Percentiles rank a stretch among this genome's conserved stretches.
These are phyloP conservation scores for Flaveria trinervia DNA, from an alignment of 129 eudicot species.

Conservation along the genomic window DNA sequence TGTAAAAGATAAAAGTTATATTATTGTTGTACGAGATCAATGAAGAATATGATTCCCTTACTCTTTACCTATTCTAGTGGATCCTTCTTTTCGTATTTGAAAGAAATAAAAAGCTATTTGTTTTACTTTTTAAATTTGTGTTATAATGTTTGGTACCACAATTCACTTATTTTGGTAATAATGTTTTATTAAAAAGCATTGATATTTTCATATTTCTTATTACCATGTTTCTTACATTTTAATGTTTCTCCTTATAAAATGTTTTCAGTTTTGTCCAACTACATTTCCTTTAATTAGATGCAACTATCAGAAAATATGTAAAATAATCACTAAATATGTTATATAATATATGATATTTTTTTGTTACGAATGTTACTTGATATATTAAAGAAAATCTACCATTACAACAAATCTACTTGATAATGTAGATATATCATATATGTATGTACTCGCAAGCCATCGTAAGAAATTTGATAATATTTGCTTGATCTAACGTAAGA, in stretches of 20 bases:
- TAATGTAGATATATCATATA: neutral
- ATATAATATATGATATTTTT: no score
- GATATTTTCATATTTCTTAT: no score
- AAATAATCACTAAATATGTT: no score
- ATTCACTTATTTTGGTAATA: neutral
- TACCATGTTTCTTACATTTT: no score
- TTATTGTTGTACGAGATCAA: neutral
- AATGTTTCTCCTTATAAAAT: no score
- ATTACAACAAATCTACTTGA: neutral
- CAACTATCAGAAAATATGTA: no score
- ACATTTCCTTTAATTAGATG: no score
- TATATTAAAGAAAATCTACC: neutral
- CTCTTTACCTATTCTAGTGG: conserved; percentile 32
- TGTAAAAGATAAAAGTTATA: neutral
- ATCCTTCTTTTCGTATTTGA: conserved; percentile 30
- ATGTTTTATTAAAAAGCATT: neutral
- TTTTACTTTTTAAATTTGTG: neutral
- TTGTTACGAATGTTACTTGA: no score
- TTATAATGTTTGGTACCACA: neutral
- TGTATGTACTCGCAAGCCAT: no score
- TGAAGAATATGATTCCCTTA: conserved; percentile 30
- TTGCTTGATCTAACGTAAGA: no score
- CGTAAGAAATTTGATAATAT: no score
- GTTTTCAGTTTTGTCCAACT: no score
- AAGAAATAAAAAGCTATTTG: conserved; percentile 24